Evolutionary conservation across 1,139 yeast genomes (phyloP).

Genomic region (Scheffersomyces cryptocercus): DNA sequence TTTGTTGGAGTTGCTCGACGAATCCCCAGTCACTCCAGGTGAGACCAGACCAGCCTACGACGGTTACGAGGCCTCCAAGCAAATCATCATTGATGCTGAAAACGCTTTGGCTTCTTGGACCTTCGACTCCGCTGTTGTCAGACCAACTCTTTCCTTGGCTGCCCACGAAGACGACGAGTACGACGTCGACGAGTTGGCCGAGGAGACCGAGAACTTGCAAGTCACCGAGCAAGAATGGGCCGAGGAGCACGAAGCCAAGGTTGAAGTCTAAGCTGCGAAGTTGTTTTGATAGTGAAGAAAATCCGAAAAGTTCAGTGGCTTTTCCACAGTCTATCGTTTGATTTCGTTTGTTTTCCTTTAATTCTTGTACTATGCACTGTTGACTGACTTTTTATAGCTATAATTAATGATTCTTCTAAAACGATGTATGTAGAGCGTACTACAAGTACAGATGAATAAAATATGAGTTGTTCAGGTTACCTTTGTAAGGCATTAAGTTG

Average conservation of each 20-base stretch:
- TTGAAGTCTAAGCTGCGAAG: slow-evolving; percentile 16
- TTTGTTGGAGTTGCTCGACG: slow-evolving; percentile 76
- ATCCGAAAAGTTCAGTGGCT: neutral
- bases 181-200: slow-evolving; percentile 54
- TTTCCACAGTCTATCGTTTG: neutral
- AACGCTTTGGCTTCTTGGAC: slow-evolving; percentile 85
- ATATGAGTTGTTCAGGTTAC: too few relatives aligned
- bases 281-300: neutral
- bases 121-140: slow-evolving; percentile 74
- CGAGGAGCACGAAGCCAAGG: slow-evolving; percentile 29
- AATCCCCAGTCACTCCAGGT: slow-evolving; percentile 86
- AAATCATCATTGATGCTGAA: slow-evolving; percentile 83
- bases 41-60: slow-evolving; percentile 88
- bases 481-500: too few relatives aligned
- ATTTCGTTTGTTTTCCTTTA: slow-evolving; percentile 1
- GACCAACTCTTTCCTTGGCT: slow-evolving; percentile 78
- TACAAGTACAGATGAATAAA: too few relatives aligned
- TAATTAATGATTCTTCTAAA: neutral
- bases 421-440: too few relatives aligned
- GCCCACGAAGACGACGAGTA: slow-evolving; percentile 68
- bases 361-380: neutral
- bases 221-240: slow-evolving; percentile 53
- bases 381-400: neutral
- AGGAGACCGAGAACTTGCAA: slow-evolving; percentile 53
- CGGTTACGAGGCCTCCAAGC: slow-evolving; percentile 85